A percentile compares a stretch with the other conserved stretches of the same genome.
phyloP scores from a whole-genome alignment of 441 rosid genomes.

The Erodium texanum region DNA sequence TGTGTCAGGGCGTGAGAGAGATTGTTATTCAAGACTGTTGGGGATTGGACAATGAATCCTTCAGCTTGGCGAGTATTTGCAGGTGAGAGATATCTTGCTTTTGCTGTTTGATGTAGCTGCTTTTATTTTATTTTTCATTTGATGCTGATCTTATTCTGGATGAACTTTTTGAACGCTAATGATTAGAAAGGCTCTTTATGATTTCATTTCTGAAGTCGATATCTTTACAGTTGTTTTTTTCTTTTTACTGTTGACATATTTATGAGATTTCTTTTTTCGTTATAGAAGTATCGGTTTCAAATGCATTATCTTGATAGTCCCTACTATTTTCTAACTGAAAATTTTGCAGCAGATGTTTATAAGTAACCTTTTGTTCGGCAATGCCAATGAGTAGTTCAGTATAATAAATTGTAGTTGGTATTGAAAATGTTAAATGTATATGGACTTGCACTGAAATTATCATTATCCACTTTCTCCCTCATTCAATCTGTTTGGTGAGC shows the following conservation, averaged over 20 bases:
- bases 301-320: background rate
- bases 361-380: background rate
- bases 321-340: background rate
- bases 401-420: background rate
- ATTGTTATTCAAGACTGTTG: slow-evolving; percentile 51
- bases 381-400: background rate
- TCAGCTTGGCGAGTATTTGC: slow-evolving; percentile 43
- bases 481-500: background rate
- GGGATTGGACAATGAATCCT: slow-evolving; percentile 53
- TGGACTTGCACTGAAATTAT: background rate
- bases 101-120: slow-evolving; percentile 7
- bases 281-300: background rate
- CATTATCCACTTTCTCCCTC: background rate
- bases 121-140: slow-evolving; percentile 4
- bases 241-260: background rate
- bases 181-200: slow-evolving; percentile 1
- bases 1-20: slow-evolving; percentile 45
- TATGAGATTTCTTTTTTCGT: background rate
- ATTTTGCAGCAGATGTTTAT: background rate
- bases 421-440: background rate
- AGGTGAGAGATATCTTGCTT: slow-evolving; percentile 27
- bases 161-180: background rate
- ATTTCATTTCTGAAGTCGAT: background rate
- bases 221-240: background rate
- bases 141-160: background rate